Base-by-base conservation (phyloP, 768 basidiomycete genomes). In the Heimioporus sp. region DNA sequence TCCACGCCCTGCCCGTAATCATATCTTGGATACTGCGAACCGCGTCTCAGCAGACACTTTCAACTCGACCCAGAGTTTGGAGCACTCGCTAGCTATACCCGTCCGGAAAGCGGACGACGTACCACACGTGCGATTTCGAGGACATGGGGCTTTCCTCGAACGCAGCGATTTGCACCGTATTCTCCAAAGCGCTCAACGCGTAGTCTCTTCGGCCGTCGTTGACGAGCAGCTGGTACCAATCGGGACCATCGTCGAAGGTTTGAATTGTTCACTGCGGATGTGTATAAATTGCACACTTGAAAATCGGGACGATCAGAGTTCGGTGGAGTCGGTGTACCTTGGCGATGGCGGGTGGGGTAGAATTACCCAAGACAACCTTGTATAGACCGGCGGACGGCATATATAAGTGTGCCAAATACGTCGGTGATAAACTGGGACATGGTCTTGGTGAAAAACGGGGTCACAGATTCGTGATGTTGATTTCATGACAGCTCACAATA, bases 161-260 rank as follows among this genome's bases (percentile, higher is more conserved):
- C 5, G 46, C 7, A 17, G 17, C 19, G 15, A 55, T 12, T 19
- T 12, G 28, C 4, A 36, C 19, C 20, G 15, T 12, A 17, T 39
- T 19, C 12, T 48, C 46, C 24, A 36, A 6, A 15, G 24, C 41
- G 12, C 16, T 17, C 35, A 54, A 24, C 19, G 41, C 46, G 16
- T 53, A 54, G 40, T 54, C 52, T 24, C 20, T 55, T 10, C 35
- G 13, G n/a, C 54, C 52, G 21, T 55, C 46, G 37, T 39, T 54
- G 20, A 55, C 45, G 41, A 54, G 54, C 21, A 55, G 21, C 24
- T 52, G 52, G 11, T 55, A 55, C 42, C 43, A 54, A 54, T 44
- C 32, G 2, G 43, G 52, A 5, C 37, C 45, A 21, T 44, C 1
- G 28, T 55, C 52, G 10, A 55, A 43, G 32, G 30, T 44, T 44